Evolutionary conservation across 2,329 filamentous ascomycete genomes (phyloP).

Genomic region (Colletotrichum caudatum): DNA sequence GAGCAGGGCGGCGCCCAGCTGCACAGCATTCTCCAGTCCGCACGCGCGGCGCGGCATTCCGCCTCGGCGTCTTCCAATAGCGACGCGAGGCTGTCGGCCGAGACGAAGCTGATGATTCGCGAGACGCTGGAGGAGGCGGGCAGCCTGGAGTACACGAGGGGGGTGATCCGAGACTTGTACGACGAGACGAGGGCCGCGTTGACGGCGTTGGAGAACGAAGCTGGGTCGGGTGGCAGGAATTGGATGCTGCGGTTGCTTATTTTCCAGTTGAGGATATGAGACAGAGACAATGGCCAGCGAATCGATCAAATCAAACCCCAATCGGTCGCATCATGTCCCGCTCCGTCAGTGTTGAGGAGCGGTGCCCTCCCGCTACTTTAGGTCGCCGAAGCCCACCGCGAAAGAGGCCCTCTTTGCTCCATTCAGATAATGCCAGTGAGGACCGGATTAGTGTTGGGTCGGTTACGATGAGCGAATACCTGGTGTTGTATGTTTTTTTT

Average conservation of each 20-base stretch:
- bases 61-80: not conserved
- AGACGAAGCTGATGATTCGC: not conserved
- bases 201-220: constrained; percentile 9
- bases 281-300: not conserved
- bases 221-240: constrained; percentile 15
- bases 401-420: no score
- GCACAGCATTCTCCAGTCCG: constrained; percentile 16
- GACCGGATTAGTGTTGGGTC: no score
- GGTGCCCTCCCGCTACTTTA: no score
- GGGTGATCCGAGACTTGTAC: not conserved
- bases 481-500: no score
- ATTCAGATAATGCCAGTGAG: no score
- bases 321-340: no score
- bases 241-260: constrained; percentile 19
- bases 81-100: not conserved
- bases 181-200: constrained; percentile 12
- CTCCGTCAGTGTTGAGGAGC: no score
- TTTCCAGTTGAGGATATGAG: constrained; percentile 23
- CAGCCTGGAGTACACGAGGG: not conserved
- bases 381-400: no score
- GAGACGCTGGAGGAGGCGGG: not conserved
- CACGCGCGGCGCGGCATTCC: not conserved
- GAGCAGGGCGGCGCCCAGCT: constrained; percentile 12
- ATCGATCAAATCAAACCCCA: no score
- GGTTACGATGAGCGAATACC: no score